A percentile compares a stretch with the other conserved stretches of the same genome.
phyloP scores from a whole-genome alignment of 305 asterid genomes.

The Solanum hybrid region DNA sequence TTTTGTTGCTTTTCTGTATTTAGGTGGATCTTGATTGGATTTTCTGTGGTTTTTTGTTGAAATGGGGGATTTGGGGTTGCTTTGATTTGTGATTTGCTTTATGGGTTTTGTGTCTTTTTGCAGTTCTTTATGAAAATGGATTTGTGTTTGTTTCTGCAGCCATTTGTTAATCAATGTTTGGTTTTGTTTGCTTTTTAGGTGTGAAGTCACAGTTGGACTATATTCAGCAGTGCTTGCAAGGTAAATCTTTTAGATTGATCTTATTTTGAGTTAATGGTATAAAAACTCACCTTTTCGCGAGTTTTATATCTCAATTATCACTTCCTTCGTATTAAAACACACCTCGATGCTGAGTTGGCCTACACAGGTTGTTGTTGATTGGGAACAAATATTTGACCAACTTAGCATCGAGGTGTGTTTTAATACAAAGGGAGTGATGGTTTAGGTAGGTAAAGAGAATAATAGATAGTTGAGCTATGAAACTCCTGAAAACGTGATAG shows the following conservation, averaged over 20 bases:
- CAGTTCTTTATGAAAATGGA: neutral
- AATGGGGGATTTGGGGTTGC: slow-evolving; percentile 36
- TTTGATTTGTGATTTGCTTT: slow-evolving; percentile 11
- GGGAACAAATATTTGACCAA: neutral
- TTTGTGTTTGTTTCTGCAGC: neutral
- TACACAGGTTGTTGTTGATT: neutral
- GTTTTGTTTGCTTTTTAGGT: slow-evolving; percentile 36
- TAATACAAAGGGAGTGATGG: neutral
- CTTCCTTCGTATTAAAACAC: neutral
- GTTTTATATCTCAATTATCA: neutral
- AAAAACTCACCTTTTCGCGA: neutral
- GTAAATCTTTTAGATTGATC: slow-evolving; percentile 23
- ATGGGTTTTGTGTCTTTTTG: slow-evolving; percentile 13
- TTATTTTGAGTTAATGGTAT: neutral
- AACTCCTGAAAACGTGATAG: neutral
- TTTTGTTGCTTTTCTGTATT: neutral
- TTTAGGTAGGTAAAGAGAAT: neutral
- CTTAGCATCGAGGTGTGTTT: neutral
- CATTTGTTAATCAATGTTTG: neutral
- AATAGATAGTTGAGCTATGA: neutral
- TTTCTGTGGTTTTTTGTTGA: slow-evolving; percentile 8
- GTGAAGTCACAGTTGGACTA: slow-evolving; percentile 86
- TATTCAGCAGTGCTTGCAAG: slow-evolving; percentile 87
- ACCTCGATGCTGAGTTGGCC: neutral
- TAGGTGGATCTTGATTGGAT: slow-evolving; percentile 17